Percentiles rank a stretch among this genome's conserved stretches.
These are phyloP conservation scores for Ramularia endophylla DNA, from an alignment of 2,329 filamentous ascomycete species.

Conservation along the genomic window DNA sequence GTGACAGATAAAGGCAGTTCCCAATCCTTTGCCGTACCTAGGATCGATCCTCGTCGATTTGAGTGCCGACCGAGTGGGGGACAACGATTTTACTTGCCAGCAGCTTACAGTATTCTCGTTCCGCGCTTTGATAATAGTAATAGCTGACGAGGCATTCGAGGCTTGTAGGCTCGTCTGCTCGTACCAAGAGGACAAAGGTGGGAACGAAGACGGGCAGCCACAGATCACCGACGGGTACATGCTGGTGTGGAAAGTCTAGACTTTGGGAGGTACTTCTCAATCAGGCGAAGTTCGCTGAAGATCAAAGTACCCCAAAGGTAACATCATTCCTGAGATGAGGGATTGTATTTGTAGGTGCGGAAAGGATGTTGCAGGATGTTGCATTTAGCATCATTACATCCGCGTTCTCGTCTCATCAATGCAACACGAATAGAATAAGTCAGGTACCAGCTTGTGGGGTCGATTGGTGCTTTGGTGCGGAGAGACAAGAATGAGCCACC, in stretches of 20 bases:
- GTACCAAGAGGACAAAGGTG: too few species aligned
- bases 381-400: neutral
- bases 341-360: neutral
- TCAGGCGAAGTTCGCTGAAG: too few species aligned
- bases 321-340: neutral
- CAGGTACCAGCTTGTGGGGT: neutral
- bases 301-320: too few species aligned
- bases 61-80: neutral
- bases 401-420: too few species aligned
- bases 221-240: too few species aligned
- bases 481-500: slow-evolving; percentile 1
- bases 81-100: neutral
- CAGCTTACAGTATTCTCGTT: too few species aligned
- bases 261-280: too few species aligned
- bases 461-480: neutral
- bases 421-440: neutral
- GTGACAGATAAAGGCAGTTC: neutral
- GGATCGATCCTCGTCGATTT: neutral
- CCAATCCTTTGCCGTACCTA: neutral
- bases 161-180: too few species aligned
- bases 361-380: neutral
- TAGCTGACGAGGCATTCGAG: too few species aligned
- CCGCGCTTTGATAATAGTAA: too few species aligned
- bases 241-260: too few species aligned
- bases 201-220: too few species aligned